phyloP scores from a whole-genome alignment of 257 asterid genomes.

The Linderniella brevidens region DNA sequence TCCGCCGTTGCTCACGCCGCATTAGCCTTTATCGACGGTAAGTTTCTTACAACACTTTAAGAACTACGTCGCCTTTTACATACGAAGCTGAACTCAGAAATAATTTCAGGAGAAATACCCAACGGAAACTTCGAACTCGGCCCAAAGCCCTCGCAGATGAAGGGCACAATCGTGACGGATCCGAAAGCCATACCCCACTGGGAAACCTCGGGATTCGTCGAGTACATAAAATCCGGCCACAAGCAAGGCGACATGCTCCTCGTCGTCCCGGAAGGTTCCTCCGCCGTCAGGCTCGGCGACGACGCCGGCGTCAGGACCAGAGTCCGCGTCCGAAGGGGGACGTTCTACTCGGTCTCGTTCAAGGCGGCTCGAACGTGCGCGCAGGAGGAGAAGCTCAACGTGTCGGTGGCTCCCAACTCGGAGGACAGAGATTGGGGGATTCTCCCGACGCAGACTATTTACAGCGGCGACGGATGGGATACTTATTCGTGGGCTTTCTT shows the following conservation, averaged over 20 bases:
- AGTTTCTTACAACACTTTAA: too few species aligned
- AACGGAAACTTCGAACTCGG: constrained; percentile 85
- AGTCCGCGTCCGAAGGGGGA: constrained; percentile 41
- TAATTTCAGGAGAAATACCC: constrained; percentile 39
- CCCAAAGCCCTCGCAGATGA: constrained; percentile 36
- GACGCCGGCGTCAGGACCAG: constrained; percentile 70
- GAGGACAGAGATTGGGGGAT: constrained; percentile 49
- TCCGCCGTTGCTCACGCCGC: too few species aligned
- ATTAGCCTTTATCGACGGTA: too few species aligned
- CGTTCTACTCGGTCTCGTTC: constrained; percentile 68
- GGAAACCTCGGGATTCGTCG: constrained; percentile 62
- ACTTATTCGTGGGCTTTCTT: too few species aligned
- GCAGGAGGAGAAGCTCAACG: constrained; percentile 61
- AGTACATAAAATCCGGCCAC: constrained; percentile 89
- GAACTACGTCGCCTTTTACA: too few species aligned
- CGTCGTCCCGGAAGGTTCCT: constrained; percentile 63
- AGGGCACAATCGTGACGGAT: constrained; percentile 47
- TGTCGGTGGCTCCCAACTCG: constrained; percentile 27
- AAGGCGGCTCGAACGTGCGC: constrained; percentile 89
- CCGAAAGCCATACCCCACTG: constrained; percentile 62
- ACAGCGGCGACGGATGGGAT: constrained; percentile 48
- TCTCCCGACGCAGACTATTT: constrained; percentile 67
- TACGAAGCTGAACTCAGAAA: too few species aligned
- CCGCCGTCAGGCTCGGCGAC: constrained; percentile 78
- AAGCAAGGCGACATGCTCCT: constrained; percentile 91